Conservation (phyloP, 768 basidiomycete genomes). For the Cubamyces sp. region DNA sequence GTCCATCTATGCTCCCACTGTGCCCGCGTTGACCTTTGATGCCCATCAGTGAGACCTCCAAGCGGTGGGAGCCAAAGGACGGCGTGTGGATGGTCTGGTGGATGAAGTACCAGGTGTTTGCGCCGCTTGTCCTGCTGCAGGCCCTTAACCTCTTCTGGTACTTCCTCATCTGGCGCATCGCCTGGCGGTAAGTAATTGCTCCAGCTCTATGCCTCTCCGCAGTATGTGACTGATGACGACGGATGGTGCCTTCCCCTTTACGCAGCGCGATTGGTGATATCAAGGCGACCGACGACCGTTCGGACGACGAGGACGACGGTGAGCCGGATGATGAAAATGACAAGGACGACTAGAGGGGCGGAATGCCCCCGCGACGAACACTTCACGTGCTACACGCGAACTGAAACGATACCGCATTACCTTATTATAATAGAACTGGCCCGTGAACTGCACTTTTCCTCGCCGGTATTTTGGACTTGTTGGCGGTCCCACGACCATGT, state of each 20-base stretch:
- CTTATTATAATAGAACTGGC: slow-evolving; percentile 1
- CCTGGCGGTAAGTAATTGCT: slow-evolving; percentile 58
- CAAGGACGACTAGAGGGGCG: slow-evolving; percentile 37
- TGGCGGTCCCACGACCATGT: too few species aligned
- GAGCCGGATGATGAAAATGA: slow-evolving; percentile 38
- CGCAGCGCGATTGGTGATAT: slow-evolving; percentile 55
- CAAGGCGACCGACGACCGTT: slow-evolving; percentile 70
- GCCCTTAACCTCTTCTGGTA: slow-evolving; percentile 94
- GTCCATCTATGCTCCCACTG: neutral
- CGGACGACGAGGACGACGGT: slow-evolving; percentile 73
- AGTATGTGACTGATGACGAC: neutral
- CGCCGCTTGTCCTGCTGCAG: slow-evolving; percentile 75
- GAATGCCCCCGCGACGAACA: neutral
- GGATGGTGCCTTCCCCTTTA: neutral
- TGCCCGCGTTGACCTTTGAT: neutral
- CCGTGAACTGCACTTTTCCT: neutral
- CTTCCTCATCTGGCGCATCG: slow-evolving; percentile 78
- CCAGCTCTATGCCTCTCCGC: neutral
- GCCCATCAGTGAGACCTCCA: slow-evolving; percentile 51
- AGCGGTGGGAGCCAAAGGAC: slow-evolving; percentile 58
- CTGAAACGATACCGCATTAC: neutral
- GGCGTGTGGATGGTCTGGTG: slow-evolving; percentile 76
- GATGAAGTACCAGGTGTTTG: slow-evolving; percentile 84
- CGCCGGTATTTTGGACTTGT: too few species aligned
- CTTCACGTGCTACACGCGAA: neutral